Evolutionary conservation across 306 rosid genomes (phyloP), one percentile per base, ranked within the genome.

Genomic region (Cicer bijugum): DNA sequence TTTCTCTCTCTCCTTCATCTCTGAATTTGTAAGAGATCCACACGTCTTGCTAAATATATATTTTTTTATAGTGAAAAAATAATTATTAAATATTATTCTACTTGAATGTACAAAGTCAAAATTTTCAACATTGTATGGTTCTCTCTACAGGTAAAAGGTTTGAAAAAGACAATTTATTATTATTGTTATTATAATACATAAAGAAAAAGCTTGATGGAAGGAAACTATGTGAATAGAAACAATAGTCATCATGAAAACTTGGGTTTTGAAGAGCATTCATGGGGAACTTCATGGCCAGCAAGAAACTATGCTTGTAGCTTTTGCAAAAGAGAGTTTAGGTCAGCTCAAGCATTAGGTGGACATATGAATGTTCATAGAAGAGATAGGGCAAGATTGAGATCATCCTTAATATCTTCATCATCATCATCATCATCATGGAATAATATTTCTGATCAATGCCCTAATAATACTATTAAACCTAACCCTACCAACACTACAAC

Each of bases 321-420:
- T 79, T 92, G 98, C 86, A 84, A 78, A 65, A 92, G 95, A 83
- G 90, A 85, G 74, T 92, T 92, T 82, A 87, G 82, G 57, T 92
- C 96, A 17, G 96, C 98, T 71, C 96, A 90, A 82, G 97, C 93
- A 40, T 83, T 91, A 67, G 97, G 97, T 37, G 97, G 97, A 37
- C 97, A 89, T 43, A 92, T 92, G 97, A 92, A 92, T 84, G 92
- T 92, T 69, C 98, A 92, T 50, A 87, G 96, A 66, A 87, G 91
- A 82, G 98, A 92, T 77, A 88, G 95, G 78, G 96, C 95, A 46
- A 88, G 89, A 75, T 67, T 90, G 74, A 85, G 88, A 70, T 85
- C 87, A 56, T 68, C 85, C 33, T 66, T 84, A 38, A 59, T 59
- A 59, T 59, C 66, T 33, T 85, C 87, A 40, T 68, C 84, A 19